Conservation (phyloP, 257 asterid genomes). For the Jacaranda mimosifolia region DNA sequence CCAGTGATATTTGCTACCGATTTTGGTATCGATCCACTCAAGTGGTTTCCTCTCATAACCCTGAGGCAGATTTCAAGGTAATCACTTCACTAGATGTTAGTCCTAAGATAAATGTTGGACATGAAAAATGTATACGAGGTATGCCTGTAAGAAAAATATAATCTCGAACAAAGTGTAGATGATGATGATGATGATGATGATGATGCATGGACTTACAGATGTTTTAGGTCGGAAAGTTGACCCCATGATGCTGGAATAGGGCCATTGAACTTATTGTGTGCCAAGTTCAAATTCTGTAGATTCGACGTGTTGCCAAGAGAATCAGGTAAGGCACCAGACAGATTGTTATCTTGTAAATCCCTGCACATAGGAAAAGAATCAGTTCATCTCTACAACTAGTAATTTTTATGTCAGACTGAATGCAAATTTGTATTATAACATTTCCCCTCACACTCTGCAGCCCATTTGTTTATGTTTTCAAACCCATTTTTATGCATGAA, state of each 20-base stretch:
- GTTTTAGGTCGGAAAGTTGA: slow-evolving; percentile 66
- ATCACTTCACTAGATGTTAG: not conserved
- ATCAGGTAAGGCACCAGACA: slow-evolving; percentile 75
- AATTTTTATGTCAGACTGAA: not conserved
- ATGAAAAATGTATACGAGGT: not conserved
- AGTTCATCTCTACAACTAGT: not conserved
- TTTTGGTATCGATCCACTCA: slow-evolving; percentile 70
- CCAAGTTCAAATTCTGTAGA: slow-evolving; percentile 76
- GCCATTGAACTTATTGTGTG: slow-evolving; percentile 71
- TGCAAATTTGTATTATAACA: too few species aligned
- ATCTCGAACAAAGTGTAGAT: too few species aligned
- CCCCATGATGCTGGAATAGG: slow-evolving; percentile 84
- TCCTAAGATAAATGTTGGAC: not conserved
- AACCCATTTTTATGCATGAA: too few species aligned
- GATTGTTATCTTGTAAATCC: slow-evolving; percentile 74
- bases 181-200: not conserved
- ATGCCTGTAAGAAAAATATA: too few species aligned
- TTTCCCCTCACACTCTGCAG: too few species aligned
- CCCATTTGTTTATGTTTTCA: too few species aligned
- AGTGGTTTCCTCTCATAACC: slow-evolving; percentile 65
- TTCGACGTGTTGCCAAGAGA: slow-evolving; percentile 62
- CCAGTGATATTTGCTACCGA: slow-evolving; percentile 59
- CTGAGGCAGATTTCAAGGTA: slow-evolving; percentile 45
- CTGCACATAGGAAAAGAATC: slow-evolving; percentile 46
- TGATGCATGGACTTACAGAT: slow-evolving; percentile 54